Evolutionary conservation across 148 eudicot genomes (phyloP), one percentile per base, ranked within the genome.

Genomic region (Cornus florida): DNA sequence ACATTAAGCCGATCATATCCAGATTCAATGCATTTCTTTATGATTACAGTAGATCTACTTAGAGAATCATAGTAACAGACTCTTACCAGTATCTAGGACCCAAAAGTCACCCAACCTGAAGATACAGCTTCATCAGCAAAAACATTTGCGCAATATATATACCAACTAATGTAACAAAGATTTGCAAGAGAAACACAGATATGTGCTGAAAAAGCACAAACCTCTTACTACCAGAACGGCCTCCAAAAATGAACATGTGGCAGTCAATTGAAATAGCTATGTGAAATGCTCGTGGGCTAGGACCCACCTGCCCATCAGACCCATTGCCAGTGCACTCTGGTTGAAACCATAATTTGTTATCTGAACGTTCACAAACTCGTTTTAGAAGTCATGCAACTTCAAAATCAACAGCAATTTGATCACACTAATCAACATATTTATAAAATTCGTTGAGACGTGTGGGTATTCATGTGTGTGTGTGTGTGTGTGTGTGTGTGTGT

Each of bases 101-200:
- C 99, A 97, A 86, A 97, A 97, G 88, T 97, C 99, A 67, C 99
- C 99, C 82, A 94, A 87, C 92, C 99, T 96, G 99, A 81, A 80
- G 80, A 70, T 22, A 17, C 10, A 74, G 77, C 48, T 53, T 14
- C 31, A 28, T 75, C 19, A 72, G 71, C 79, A 81, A 53, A 72
- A 62, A 32, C 77, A 77, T 38, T 67, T 53, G 60, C 32, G 57
- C 43, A 5, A 57, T 56, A 43, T 43, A 48, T 38, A 0, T 62
- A 62, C 66, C 24, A 20, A 41, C 16, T 68, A 57, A 33, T 39
- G 35, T 7, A 81, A 73, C 62, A 69, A 38, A 5, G 32, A 73
- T 62, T 70, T 73, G 75, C 68, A 78, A 73, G 35, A 53, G 10
- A 57, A 46, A 70, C 46, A 76, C 64, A 56, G 6, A 33, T 31